Evolutionary conservation across 192 early-diverging fungal genomes (phyloP), one percentile per base, ranked within the genome.

Genomic region (Podila clonocystis): DNA sequence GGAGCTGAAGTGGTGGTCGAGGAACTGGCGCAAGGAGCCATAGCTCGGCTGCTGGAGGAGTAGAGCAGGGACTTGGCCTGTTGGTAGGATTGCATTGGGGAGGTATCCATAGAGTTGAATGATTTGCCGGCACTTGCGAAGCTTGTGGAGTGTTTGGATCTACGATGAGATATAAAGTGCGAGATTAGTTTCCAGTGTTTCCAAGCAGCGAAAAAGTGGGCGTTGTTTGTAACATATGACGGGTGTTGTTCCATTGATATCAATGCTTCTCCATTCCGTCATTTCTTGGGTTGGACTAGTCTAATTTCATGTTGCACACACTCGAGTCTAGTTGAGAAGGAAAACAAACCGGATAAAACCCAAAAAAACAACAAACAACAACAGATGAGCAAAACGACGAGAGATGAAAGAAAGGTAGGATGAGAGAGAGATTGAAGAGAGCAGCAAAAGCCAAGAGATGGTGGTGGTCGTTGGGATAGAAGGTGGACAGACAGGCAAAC

Each of bases 41-140:
- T 62, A 36, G n/a, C 55, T 73, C 41, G 77, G 77, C 45, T 80
- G 77, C 31, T 80, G 70, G 9, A 80, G 52, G 12, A 80, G 77
- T 62, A 80, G 41, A 4, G 77, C 77, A 8, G 77, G 77, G 28
- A 72, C 59, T 26, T 80, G 77, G 20, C 77, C 77, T 1, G 61
- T 63, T 12, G 77, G 36, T 11, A 73, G 24, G 29, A 41, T 68
- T 17, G 77, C 77, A 19, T 57, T 80, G 31, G 77, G 77, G 4
- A 80, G 67, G 55, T 80, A 80, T 4, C 77, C 77, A 33, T 68
- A 80, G 31, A 80, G 67, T 36, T 80, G 77, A 19, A 80, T 80
- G 33, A 80, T 72, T 34, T 80, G 70, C 41, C 63, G 7, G 30
- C 70, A 80, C 57, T 55, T 50, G 22, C 77, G 65, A 20, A 80